These are phyloP conservation scores for Rhodotorula sp. DNA, from an alignment of 1,284 basidiomycete genomes.

Conservation along the genomic window DNA sequence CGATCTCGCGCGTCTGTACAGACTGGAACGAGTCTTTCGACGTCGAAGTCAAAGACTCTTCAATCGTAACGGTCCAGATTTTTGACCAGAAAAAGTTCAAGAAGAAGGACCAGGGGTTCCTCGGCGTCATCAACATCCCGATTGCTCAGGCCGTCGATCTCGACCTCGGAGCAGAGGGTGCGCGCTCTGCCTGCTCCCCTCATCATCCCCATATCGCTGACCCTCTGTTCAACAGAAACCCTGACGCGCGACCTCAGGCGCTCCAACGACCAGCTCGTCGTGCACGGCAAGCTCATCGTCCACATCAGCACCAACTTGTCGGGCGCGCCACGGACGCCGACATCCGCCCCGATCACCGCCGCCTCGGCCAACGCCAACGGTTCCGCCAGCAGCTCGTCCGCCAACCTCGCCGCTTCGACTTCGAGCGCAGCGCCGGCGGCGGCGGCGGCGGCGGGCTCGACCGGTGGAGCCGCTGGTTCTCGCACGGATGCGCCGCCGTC, in stretches of 20 bases:
- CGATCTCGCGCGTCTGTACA: background rate
- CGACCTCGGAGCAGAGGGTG: slow-evolving; percentile 83
- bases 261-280: slow-evolving; percentile 80
- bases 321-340: slow-evolving; percentile 46
- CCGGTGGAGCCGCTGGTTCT: slow-evolving; percentile 9
- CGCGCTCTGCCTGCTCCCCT: slow-evolving; percentile 51
- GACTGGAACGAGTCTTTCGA: slow-evolving; percentile 92
- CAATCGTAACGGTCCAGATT: slow-evolving; percentile 88
- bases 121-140: slow-evolving; percentile 88
- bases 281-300: slow-evolving; percentile 80
- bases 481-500: slow-evolving; percentile 25
- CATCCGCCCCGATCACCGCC: slow-evolving; percentile 39
- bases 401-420: slow-evolving; percentile 17
- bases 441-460: slow-evolving; percentile 35
- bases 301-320: slow-evolving; percentile 72
- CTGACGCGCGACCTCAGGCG: slow-evolving; percentile 79
- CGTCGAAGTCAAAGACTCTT: slow-evolving; percentile 83
- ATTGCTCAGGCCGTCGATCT: slow-evolving; percentile 88
- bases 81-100: slow-evolving; percentile 98
- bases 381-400: slow-evolving; percentile 12
- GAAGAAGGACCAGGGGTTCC: slow-evolving; percentile 88
- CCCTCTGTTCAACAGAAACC: slow-evolving; percentile 57
- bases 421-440: background rate
- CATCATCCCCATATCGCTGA: background rate
- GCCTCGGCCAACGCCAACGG: slow-evolving; percentile 35